Evolutionary conservation across 805 yeast genomes (phyloP), one percentile per base, ranked within the genome.

Genomic region (Debaryomyces castellii): DNA sequence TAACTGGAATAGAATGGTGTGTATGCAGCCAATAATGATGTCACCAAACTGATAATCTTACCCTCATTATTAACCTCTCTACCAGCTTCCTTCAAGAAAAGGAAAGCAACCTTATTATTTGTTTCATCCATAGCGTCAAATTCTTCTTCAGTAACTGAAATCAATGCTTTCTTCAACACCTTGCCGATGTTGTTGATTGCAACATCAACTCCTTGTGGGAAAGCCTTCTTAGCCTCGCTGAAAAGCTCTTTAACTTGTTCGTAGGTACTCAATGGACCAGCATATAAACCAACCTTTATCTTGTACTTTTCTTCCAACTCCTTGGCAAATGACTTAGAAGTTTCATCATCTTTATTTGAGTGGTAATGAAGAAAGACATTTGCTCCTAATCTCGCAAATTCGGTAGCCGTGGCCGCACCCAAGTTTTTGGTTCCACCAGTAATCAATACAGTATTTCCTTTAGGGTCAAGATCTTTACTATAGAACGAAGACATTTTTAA

Each of bases 141-240:
- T 55, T 83, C 88, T 23, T 64, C 70, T 44, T 77, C 74, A n/a
- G 77, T 48, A 46, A 75, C 67, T n/a, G 80, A 81, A 27, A 63
- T 64, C 41, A 82, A 54, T 30, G 81, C 78, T 59, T 83, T 83
- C 70, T 83, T 82, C 60, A 83, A 66, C 18, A 83, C 88, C 73
- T 65, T 78, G 43, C 89, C 89, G 33, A 82, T 83, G 51, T 80
- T 82, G 66, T 82, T 82, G 54, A 83, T 70, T n/a, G 87, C 88
- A 57, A 79, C 72, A 54, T 83, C 86, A 51, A 80, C 66, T 1
- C 62, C 62, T 17, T 64, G 57, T 30, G 84, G 85, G 46, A 80
- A 74, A 34, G 64, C 60, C 11, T 59, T 48, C 43, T 66, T 66
- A 6, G 82, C 78, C 9, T 60, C 62, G 14, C 62, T 73, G 53